Conservation (phyloP, 495 filamentous ascomycete species). For the Neurospora sp. region DNA sequence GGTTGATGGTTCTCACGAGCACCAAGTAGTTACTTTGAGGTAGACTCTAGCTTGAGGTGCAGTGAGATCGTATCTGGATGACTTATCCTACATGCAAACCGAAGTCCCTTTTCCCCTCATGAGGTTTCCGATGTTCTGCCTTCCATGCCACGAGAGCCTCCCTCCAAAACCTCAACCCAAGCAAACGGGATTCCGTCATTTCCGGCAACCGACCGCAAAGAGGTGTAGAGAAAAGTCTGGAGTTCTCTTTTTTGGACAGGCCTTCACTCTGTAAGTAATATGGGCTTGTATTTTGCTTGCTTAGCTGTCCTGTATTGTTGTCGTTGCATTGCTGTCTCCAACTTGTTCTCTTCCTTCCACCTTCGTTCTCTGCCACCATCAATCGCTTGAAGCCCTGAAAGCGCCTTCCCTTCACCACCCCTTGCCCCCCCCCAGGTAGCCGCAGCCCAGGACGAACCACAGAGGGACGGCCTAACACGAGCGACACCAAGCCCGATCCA, state of each 20-base stretch:
- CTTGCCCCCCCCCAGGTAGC: neutral
- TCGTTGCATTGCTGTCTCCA: neutral
- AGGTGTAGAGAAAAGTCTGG: neutral
- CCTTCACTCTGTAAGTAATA: neutral
- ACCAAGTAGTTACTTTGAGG: neutral
- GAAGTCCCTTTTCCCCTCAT: neutral
- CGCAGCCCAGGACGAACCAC: neutral
- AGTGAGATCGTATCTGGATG: neutral
- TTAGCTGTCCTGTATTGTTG: neutral
- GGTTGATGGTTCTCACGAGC: neutral
- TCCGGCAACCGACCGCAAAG: neutral
- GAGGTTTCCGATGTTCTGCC: neutral
- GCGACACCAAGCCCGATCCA: neutral
- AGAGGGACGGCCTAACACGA: neutral
- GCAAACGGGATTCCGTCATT: neutral
- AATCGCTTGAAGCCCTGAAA: neutral
- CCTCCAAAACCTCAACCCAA: neutral
- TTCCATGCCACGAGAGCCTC: neutral
- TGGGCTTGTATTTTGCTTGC: neutral
- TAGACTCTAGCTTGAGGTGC: neutral
- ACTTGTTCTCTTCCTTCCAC: neutral
- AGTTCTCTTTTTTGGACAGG: neutral
- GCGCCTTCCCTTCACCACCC: neutral
- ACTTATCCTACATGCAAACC: neutral
- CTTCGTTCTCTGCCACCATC: neutral